Evolutionary conservation across 805 yeast species (phyloP), one percentile per base, ranked within the genome.

Genomic region (Hanseniaspora jakobsenii): DNA sequence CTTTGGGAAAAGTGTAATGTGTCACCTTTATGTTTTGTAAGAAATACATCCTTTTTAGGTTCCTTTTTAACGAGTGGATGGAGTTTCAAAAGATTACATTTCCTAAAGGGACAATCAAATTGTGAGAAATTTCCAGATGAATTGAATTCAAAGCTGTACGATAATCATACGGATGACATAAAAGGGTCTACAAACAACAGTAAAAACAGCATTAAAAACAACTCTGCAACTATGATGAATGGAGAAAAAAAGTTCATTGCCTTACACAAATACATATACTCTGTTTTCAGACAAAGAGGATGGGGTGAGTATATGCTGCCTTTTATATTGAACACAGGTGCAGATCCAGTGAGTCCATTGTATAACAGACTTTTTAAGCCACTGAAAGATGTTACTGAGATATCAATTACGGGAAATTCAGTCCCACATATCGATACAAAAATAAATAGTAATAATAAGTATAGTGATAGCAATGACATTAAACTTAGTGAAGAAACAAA

Each of bases 231-330:
- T n/a, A n/a, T n/a, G n/a, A 32, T 55, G 66, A 1, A 47, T 2
- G 57, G 55, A 24, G 79, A 78, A 53, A 61, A 69, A 18, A 38
- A 42, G 44, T 16, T 34, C 26, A 9, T 61, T 18, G 65, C 73
- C 5, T 64, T 89, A 51, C 97, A 91, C 56, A 67, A 69, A 51
- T 91, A 91, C 58, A 67, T 89, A 0, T 87, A 89, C 60, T 73
- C 78, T 3, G 83, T 87, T 10, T 91, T 91, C 67, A 82, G 78
- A 51, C 79, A 83, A 6, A 73, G 69, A 3, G 98, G 98, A 0
- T 82, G 93, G 0, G 97, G 97, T 6, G 98, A 89, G 62, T 89
- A 89, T 58, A 78, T 89, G 67, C 66, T 91, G 51, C 81, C 84
- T 52, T 81, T 80, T 55, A 66, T 86, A 16, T 64, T 89, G 19